Base-by-base conservation (phyloP, 2,329 filamentous ascomycete species). In the Metarhizium anisopliae region DNA sequence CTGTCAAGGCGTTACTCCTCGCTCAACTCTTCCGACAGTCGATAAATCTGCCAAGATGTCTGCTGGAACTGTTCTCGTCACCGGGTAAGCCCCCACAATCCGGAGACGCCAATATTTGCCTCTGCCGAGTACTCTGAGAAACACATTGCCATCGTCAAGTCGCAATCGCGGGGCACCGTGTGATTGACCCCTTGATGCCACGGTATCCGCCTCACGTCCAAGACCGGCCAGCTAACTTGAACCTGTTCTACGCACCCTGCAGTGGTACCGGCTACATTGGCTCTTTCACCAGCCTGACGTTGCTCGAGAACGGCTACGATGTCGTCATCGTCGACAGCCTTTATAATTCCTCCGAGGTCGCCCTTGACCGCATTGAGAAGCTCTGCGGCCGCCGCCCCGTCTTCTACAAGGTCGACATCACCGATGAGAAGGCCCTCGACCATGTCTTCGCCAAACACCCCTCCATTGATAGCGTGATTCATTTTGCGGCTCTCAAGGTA, bases 211-310 rank as follows among this genome's bases (percentile, higher is more conserved):
- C 51, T 32, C 30, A 38, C 11, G 11, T 16, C 14, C 25, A 16
- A 45, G 45, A 49, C 25, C 45, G 8, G 45, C 25, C 51, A 32
- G 11, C 20, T 53, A 35, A 47, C 50, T 42, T 16, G 38, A 45
- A 40, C 6, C 51, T 25, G 51, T 36, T 14, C 14, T 47, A 8
- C 25, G 42, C n/a, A 18, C 18, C 20, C 45, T 50, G 58, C 70
- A 96, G 94, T 82, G 94, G 94, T 68, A 96, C 92, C 62, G 94
- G 94, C 77, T 99, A 99, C 81, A 99, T 99, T 74, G 94, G 94
- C 71, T 97, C 93, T 52, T 97, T 97, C 80, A 99, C 94, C 59
- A 80, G 89, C 56, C 85, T 99, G 53, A 87, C 91, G 54, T 89
- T 99, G 30, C 89, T 99, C 63, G 82, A 96, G 70, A 89, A 94